Evolutionary conservation across 192 early-diverging fungal genomes (phyloP), one percentile per base, ranked within the genome.

Genomic region (Linderina pennispora): DNA sequence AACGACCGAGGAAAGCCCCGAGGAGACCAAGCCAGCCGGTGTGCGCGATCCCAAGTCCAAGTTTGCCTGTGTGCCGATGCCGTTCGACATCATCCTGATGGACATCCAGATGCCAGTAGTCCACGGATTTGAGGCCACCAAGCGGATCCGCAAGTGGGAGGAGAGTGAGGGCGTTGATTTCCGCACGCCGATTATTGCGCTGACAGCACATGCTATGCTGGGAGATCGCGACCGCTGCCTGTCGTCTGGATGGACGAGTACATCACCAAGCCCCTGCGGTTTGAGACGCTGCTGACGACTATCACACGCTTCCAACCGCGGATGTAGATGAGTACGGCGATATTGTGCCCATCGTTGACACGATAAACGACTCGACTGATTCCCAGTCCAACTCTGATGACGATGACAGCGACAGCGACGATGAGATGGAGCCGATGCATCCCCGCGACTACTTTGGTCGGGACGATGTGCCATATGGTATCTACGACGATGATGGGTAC

Each of bases 31-130:
- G 48, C 66, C 60, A 3, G 52, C 66, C 0, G 66, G 66, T 15
- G 52, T 48, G 56, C 78, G 50, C 69, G 70, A 53, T 79, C 81
- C 70, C 64, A 79, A 48, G 14, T 82, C 42, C 56, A 65, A 65
- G 48, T 75, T 26, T 23, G 53, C 53, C 23, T 55, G 55, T 35
- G 55, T 70, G 35, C 68, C 68, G 35, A 73, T 60, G 69, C 69
- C 69, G 8, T 78, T 62, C 52, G 69, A 76, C 32, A 58, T 82
- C 55, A 86, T 92, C 34, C 55, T 92, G 36, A 92, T 92, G 90
- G 90, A 92, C 50, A 84, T 89, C 16, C 86, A 88, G 71, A 89
- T 92, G 90, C 90, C 90, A 0, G 77, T 90, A 31, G 90, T 92
- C 86, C 88, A 85, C 35, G 90, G 90, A 19, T 90, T 89, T 40